Evolutionary conservation across 2,329 filamentous ascomycete species (phyloP), one percentile per base, ranked within the genome.

Genomic region (Septoria linicola): DNA sequence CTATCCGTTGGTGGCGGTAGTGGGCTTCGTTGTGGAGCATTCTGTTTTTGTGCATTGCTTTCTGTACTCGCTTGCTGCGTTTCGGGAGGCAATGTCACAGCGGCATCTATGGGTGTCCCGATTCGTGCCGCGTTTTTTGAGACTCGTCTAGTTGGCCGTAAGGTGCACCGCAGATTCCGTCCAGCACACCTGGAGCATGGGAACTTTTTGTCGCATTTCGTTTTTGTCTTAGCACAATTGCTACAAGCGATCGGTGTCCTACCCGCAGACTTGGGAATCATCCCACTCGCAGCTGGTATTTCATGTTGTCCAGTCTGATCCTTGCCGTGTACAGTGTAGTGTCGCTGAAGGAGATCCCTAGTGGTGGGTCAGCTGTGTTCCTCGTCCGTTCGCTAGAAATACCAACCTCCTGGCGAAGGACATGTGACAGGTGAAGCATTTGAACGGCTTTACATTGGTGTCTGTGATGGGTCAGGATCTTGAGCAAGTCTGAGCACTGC

Each of bases 361-460:
- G 19, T 7, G 14, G 17, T 11, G 10, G 20, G 52, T 53, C 25
- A 51, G 51, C 42, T 25, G 20, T 19, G 10, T 8, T 5, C 8
- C 10, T 8, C 14, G 31, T 27, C 20, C 4, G 34, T 30, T 25
- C 17, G 41, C 17, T 14, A 36, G 4, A 8, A 42, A n/a, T 20
- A 70, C 73, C 50, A 63, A 78, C 76, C 75, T 70, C 57, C 76
- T 68, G 57, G 76, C 75, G 60, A 78, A 78, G 51, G 75, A 77
- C 76, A 78, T 78, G 54, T 78, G 75, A 60, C 76, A 78, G 30
- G 73, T 77, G 53, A 75, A 76, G 64, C 76, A 78, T 66, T 77
- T 78, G 70, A 76, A 78, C 2, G 76, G 76, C 65, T 78, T 78
- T n/a, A 78, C 74, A 61, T 78, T 77, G 48, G 75, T 78, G 57